Evolutionary conservation across 306 rosid species (phyloP).

Genomic region (Myrica gale): DNA sequence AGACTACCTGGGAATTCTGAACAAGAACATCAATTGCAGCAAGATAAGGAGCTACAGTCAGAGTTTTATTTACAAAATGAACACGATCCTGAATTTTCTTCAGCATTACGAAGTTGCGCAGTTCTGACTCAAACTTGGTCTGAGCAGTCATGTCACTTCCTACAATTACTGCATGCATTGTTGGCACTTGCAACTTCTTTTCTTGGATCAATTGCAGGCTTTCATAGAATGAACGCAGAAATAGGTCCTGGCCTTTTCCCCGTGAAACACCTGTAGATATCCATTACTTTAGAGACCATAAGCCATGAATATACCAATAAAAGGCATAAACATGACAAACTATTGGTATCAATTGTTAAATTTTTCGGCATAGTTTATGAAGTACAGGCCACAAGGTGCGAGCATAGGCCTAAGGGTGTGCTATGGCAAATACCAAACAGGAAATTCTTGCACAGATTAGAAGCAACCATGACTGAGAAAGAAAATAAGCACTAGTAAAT

Average conservation of each 20-base stretch:
- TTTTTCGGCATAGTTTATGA: too few relatives aligned
- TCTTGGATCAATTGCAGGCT: conserved; percentile 65
- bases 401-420: not conserved
- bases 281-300: not conserved
- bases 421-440: not conserved
- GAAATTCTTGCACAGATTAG: conserved; percentile 2
- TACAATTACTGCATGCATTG: conserved; percentile 82
- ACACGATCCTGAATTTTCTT: conserved; percentile 74
- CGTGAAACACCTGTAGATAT: conserved; percentile 78
- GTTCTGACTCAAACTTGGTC: conserved; percentile 71
- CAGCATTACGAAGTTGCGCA: conserved; percentile 66
- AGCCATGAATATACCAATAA: not conserved
- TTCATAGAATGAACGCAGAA: conserved; percentile 77
- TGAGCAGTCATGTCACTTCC: conserved; percentile 93
- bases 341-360: not conserved
- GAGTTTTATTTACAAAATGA: conserved; percentile 91
- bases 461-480: not conserved
- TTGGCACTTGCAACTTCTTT: conserved; percentile 77
- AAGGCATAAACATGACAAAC: not conserved
- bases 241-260: conserved; percentile 95
- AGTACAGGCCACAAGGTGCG: too few relatives aligned
- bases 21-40: conserved; percentile 94
- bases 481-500: not conserved
- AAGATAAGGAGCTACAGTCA: conserved; percentile 85
- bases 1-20: conserved; percentile 90